Base-by-base conservation (phyloP, 2,329 filamentous ascomycete genomes). In the Aspergillus luchuensis region DNA sequence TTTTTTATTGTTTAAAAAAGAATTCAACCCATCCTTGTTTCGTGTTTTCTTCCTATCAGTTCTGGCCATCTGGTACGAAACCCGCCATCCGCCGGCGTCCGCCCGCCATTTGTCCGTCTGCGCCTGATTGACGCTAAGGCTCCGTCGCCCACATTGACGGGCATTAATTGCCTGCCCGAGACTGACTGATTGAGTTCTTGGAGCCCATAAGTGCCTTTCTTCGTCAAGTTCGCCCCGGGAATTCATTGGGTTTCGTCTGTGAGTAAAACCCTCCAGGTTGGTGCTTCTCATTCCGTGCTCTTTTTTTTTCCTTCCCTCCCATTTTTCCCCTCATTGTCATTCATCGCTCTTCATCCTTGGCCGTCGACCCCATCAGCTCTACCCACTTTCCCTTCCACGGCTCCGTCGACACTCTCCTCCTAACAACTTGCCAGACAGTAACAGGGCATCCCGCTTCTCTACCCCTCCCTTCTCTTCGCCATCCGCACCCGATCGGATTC, bases 401-500 rank as follows among this genome's bases (percentile, higher is more conserved):
- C 52, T 43, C 51, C 10, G 21, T 39, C 33, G 19, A 43, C 13
- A 56, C 39, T 53, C 6, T 52, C 38, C 39, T 38, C 43, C 56
- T 61, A 61, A 61, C 59, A 58, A 47, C n/a, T 55, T 47, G 19
- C 39, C 36, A 36, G 28, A 52, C 38, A 51, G 30, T 23, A 45
- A 49, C 64, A 53, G 47, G 38, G 30, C 56, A 43, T 54, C 54
- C 58, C 61, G 47, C 47, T 58, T 56, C 59, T 58, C 43, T 59
- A 60, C 57, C 53, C 53, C 56, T 59, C 61, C 38, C 51, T 56
- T 39, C 49, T 48, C 45, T 25, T 53, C 47, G 50, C 60, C 45
- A 58, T 60, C 65, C 66, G 62, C 66, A 58, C 63, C 66, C 64
- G 62, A 63, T 68, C 67, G 67, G 66, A 63, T 66, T 61, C 58